A percentile compares a stretch with the other conserved stretches of the same genome.
Evolutionary conservation across 108 stramenopile genomes (phyloP).

Genomic region (Nitzschia sp.): DNA sequence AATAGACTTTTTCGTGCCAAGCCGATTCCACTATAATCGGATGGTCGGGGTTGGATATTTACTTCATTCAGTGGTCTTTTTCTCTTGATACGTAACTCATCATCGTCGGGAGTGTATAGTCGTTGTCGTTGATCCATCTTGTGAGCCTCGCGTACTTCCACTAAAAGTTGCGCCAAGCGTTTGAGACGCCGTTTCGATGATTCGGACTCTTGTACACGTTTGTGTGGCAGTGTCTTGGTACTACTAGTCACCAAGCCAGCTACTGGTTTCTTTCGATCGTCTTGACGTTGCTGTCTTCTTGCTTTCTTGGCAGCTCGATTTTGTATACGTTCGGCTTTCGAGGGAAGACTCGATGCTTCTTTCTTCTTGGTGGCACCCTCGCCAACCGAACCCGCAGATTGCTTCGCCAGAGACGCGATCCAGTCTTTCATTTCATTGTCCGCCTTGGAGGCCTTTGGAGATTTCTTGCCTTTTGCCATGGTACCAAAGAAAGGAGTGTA

Average conservation of each 20-base stretch:
- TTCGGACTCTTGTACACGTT: background rate
- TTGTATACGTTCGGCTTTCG: conserved; percentile 48
- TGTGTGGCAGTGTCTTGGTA: background rate
- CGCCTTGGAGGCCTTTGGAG: background rate
- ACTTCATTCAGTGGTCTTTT: conserved; percentile 51
- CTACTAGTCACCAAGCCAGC: background rate
- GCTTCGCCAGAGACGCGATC: conserved; percentile 44
- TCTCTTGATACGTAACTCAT: conserved; percentile 10
- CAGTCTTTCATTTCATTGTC: conserved; percentile 30
- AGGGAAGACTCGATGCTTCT: conserved; percentile 1
- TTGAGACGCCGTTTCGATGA: conserved; percentile 5
- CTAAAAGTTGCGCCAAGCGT: background rate
- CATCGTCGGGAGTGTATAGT: conserved; percentile 9
- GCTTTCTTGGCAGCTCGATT: conserved; percentile 42
- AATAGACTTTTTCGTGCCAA: conserved; percentile 71
- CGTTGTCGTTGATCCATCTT: background rate
- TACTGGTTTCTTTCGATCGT: background rate
- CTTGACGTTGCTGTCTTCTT: conserved; percentile 29
- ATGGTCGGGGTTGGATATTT: conserved; percentile 69
- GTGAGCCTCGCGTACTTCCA: conserved; percentile 7
- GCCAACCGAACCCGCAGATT: conserved; percentile 7
- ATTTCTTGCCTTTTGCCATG: conserved; percentile 5
- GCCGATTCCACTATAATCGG: conserved; percentile 87
- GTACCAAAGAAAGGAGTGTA: no score
- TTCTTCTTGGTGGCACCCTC: background rate